Evolutionary conservation across 306 rosid species (phyloP).

Genomic region (Luffa acutangula): DNA sequence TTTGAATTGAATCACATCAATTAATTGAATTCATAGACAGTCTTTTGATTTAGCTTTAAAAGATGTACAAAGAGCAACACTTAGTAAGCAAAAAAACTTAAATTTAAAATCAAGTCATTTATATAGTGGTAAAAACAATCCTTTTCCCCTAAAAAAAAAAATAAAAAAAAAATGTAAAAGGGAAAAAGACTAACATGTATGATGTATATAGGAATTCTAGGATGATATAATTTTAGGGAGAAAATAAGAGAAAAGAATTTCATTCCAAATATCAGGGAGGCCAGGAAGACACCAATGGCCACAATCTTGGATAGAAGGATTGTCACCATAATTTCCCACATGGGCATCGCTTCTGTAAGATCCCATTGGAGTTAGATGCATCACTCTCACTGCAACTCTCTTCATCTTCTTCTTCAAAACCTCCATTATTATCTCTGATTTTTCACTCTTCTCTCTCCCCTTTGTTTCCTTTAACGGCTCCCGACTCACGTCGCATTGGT

Average conservation of each 20-base stretch:
- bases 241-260: constrained; percentile 44
- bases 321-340: constrained; percentile 68
- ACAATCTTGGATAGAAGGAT: constrained; percentile 48
- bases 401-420: constrained; percentile 38
- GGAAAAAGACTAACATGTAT: not conserved
- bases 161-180: not conserved
- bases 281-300: constrained; percentile 96
- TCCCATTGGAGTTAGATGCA: constrained; percentile 65
- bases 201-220: not conserved
- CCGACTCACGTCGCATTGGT: constrained; percentile 38
- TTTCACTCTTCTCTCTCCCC: constrained; percentile 40
- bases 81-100: too few relatives aligned
- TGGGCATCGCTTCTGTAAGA: constrained; percentile 76
- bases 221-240: constrained; percentile 6
- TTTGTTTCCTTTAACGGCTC: constrained; percentile 32
- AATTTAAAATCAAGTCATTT: too few relatives aligned
- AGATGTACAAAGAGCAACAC: too few relatives aligned
- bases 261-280: constrained; percentile 80
- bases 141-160: too few relatives aligned
- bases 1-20: too few relatives aligned
- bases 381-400: constrained; percentile 32
- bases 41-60: too few relatives aligned
- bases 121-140: too few relatives aligned
- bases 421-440: constrained; percentile 47
- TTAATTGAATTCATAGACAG: too few relatives aligned